phyloP scores from a whole-genome alignment of 2,329 filamentous ascomycete genomes.

The Zymoseptoria crescenta region DNA sequence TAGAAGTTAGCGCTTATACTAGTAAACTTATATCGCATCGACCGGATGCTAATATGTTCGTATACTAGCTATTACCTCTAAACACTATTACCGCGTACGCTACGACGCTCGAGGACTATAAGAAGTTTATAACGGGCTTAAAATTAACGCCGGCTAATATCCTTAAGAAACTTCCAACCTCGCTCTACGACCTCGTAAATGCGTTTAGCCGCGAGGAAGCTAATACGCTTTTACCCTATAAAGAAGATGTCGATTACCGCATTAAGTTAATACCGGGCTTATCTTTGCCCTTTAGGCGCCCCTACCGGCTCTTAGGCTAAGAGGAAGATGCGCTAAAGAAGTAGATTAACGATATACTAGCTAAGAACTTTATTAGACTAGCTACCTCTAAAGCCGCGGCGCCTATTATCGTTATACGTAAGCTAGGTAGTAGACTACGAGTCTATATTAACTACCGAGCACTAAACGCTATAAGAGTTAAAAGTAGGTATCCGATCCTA shows the following conservation, averaged over 20 bases:
- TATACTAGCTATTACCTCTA: neutral
- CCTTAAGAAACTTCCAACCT: neutral
- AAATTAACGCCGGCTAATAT: neutral
- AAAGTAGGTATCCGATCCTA: too few relatives aligned
- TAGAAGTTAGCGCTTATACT: neutral
- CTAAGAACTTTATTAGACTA: too few relatives aligned
- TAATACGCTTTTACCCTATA: neutral
- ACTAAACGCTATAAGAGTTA: too few relatives aligned
- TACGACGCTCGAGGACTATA: neutral
- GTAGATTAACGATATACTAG: slow-evolving; percentile 1
- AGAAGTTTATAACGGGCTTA: neutral
- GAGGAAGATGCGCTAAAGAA: neutral
- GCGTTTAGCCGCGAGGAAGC: neutral
- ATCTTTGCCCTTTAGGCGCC: neutral
- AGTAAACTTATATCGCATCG: neutral
- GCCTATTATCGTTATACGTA: too few relatives aligned
- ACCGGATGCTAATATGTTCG: neutral
- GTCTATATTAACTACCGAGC: too few relatives aligned
- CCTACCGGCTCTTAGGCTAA: neutral
- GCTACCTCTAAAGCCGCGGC: too few relatives aligned
- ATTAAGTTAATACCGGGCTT: neutral
- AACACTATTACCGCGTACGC: neutral
- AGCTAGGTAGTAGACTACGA: too few relatives aligned
- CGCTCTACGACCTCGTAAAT: neutral
- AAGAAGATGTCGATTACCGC: neutral